These are phyloP conservation scores for Scheffersomyces ergatensis DNA, from an alignment of 805 yeast species.

Conservation along the genomic window DNA sequence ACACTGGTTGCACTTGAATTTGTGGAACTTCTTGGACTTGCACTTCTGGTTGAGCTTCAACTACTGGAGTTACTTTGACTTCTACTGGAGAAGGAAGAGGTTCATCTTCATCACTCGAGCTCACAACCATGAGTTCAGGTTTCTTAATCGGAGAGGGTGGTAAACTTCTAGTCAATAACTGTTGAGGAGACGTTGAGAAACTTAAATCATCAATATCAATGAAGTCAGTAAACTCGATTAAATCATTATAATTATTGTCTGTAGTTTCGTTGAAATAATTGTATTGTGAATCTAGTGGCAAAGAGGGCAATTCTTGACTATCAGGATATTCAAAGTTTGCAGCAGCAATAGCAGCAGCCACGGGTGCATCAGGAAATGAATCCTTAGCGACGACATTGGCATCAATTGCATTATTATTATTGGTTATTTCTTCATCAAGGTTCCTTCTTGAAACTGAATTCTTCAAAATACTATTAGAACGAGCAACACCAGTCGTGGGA, in stretches of 20 bases:
- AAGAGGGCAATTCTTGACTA: neutral
- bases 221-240: conserved; percentile 41
- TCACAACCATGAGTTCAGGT: neutral
- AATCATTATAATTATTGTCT: conserved; percentile 20
- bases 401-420: conserved; percentile 7
- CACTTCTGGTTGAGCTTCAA: too few relatives aligned
- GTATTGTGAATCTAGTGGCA: neutral
- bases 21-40: neutral
- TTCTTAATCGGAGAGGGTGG: neutral
- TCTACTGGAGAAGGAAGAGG: neutral
- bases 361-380: too few relatives aligned
- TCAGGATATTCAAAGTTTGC: neutral
- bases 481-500: conserved; percentile 18
- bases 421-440: conserved; percentile 8
- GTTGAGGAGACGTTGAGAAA: conserved; percentile 22
- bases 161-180: neutral
- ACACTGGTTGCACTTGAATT: neutral
- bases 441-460: conserved; percentile 18
- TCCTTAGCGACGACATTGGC: conserved; percentile 1
- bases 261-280: conserved; percentile 1
- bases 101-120: neutral
- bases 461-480: conserved; percentile 40
- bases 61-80: neutral
- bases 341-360: too few relatives aligned
- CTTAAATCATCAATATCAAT: conserved; percentile 38